A percentile compares a stretch with the other conserved stretches of the same genome.
phyloP scores from a whole-genome alignment of 805 yeast genomes.

The Starmerella vitae region DNA sequence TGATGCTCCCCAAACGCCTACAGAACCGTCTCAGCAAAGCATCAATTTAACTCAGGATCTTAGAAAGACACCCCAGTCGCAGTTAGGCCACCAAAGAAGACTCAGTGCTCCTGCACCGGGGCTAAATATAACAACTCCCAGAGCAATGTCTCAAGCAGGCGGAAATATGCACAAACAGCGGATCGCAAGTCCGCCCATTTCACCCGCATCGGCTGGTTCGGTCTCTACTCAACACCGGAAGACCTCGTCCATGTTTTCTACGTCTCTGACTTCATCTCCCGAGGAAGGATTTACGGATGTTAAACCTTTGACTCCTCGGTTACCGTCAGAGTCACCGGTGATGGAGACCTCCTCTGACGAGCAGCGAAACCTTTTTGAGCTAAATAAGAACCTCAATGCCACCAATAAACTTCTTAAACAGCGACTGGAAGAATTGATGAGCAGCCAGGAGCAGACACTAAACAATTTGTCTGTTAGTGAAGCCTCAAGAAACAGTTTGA shows the following conservation, averaged over 20 bases:
- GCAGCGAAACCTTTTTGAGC: constrained; percentile 6
- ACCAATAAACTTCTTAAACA: constrained; percentile 3
- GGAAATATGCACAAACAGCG: not conserved
- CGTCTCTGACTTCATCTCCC: too few relatives aligned
- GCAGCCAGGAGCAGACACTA: constrained; percentile 10
- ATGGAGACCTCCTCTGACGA: too few relatives aligned
- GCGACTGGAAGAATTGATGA: constrained; percentile 7
- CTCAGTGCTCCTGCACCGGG: constrained; percentile 7
- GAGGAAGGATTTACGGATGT: too few relatives aligned
- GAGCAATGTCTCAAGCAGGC: constrained; percentile 2
- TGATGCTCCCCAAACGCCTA: too few relatives aligned
- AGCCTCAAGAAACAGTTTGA: constrained; percentile 22
- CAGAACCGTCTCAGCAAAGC: too few relatives aligned
- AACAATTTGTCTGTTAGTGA: constrained; percentile 19
- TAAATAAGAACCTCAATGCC: constrained; percentile 8
- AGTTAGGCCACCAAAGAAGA: constrained; percentile 1
- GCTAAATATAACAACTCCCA: constrained; percentile 1
- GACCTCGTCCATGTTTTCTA: too few relatives aligned
- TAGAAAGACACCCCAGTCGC: not conserved
- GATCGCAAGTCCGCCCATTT: not conserved
- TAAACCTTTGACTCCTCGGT: too few relatives aligned
- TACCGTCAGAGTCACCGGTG: too few relatives aligned
- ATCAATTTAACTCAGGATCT: too few relatives aligned
- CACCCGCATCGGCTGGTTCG: not conserved
- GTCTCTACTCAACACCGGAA: too few relatives aligned